These are phyloP conservation scores for Annulohypoxylon stygium DNA, from an alignment of 495 filamentous ascomycete species.

Conservation along the genomic window DNA sequence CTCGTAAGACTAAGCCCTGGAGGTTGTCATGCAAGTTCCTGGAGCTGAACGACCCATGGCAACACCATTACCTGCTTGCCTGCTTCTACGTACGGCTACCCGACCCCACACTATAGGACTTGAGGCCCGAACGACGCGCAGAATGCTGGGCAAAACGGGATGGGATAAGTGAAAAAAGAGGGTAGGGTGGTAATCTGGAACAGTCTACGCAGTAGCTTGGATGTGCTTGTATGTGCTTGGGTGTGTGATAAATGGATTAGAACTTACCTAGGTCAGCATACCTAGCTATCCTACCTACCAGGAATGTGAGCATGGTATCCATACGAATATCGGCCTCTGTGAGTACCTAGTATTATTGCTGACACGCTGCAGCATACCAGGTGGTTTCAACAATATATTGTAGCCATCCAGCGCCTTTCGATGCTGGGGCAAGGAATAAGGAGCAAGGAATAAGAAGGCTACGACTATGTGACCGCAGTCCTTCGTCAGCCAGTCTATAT, in stretches of 20 bases:
- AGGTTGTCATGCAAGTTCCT: constrained; percentile 11
- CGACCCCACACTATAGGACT: constrained; percentile 44
- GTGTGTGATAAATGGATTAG: constrained; percentile 20
- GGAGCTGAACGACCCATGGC: constrained; percentile 16
- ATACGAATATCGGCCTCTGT: not conserved
- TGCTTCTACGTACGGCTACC: constrained; percentile 28
- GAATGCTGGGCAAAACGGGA: constrained; percentile 33
- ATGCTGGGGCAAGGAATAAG: constrained; percentile 18
- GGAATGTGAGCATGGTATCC: constrained; percentile 8
- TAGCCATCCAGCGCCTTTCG: constrained; percentile 8
- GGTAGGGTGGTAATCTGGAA: constrained; percentile 33
- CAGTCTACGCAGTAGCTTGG: constrained; percentile 28
- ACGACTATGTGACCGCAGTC: not conserved
- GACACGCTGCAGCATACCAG: constrained; percentile 29
- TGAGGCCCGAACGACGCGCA: constrained; percentile 45
- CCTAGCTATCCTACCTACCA: constrained; percentile 20
- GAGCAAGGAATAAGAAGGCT: too few relatives aligned
- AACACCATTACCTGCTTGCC: constrained; percentile 22
- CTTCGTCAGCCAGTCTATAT: not conserved
- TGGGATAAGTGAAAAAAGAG: constrained; percentile 17
- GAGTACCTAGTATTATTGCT: constrained; percentile 17
- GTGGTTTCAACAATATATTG: constrained; percentile 27
- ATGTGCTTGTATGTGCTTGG: not conserved
- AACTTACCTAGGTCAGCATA: constrained; percentile 23
- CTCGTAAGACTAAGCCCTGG: not conserved